Percentiles rank a stretch among this genome's conserved stretches.
These are phyloP conservation scores for Sutorius eximius DNA, from an alignment of 1,284 basidiomycete genomes.

Conservation along the genomic window DNA sequence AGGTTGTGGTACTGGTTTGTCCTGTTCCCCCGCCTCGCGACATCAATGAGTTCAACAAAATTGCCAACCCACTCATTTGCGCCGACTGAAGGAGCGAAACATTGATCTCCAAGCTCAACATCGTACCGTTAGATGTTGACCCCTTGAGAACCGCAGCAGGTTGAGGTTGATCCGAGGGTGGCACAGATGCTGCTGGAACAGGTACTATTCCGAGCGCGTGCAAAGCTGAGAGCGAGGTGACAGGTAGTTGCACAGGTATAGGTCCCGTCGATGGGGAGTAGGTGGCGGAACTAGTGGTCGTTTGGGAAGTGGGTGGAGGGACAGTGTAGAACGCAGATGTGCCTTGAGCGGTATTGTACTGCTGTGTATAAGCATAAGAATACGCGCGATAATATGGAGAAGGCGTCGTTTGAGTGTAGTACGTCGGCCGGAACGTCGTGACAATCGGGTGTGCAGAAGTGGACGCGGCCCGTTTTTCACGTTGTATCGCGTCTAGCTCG, in stretches of 20 bases:
- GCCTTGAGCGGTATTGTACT: conserved; percentile 42
- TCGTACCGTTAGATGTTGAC: conserved; percentile 64
- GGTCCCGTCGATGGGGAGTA: conserved; percentile 45
- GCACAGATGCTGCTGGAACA: conserved; percentile 58
- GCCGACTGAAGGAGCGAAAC: conserved; percentile 63
- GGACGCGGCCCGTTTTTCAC: conserved; percentile 54
- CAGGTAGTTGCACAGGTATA: conserved; percentile 73
- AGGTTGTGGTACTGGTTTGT: conserved; percentile 17
- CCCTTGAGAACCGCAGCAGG: conserved; percentile 70
- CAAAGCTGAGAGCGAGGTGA: conserved; percentile 65
- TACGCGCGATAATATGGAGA: conserved; percentile 56
- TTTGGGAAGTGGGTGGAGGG: conserved; percentile 33
- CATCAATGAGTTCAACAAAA: conserved; percentile 68
- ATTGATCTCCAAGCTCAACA: conserved; percentile 74
- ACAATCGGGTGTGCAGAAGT: conserved; percentile 30
- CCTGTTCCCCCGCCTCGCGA: conserved; percentile 31
- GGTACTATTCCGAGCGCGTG: conserved; percentile 71
- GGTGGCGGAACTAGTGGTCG: conserved; percentile 30
- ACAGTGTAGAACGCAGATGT: conserved; percentile 28
- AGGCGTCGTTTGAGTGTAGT: conserved; percentile 40
- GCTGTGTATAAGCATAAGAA: conserved; percentile 54
- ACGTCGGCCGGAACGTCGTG: conserved; percentile 37
- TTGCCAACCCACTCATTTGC: conserved; percentile 71
- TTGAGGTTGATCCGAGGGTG: conserved; percentile 55
- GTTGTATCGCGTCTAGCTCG: conserved; percentile 65